Percentiles rank a stretch among this genome's conserved stretches.
These are phyloP conservation scores for Acidomyces sp. DNA, from an alignment of 495 filamentous ascomycete species.

Conservation along the genomic window DNA sequence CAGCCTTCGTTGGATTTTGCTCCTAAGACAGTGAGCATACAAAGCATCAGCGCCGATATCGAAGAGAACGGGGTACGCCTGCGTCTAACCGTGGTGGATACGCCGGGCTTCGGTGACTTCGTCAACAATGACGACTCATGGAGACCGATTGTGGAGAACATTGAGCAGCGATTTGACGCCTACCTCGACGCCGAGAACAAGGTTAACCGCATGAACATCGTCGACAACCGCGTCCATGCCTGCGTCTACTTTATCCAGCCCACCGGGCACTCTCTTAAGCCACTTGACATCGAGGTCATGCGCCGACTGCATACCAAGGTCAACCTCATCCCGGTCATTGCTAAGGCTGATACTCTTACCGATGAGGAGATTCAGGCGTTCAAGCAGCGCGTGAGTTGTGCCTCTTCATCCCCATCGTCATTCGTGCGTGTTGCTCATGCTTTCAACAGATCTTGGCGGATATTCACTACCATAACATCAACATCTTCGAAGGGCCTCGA, in stretches of 20 bases:
- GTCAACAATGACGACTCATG: slow-evolving; percentile 99
- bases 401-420: slow-evolving; percentile 7
- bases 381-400: slow-evolving; percentile 71
- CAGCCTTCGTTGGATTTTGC: slow-evolving; percentile 93
- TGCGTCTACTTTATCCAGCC: slow-evolving; percentile 99
- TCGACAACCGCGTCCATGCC: slow-evolving; percentile 96
- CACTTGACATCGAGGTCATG: slow-evolving; percentile 98
- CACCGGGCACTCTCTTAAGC: slow-evolving; percentile 98
- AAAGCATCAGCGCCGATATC: slow-evolving; percentile 96
- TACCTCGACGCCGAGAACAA: slow-evolving; percentile 99
- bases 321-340: slow-evolving; percentile 98
- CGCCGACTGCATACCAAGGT: slow-evolving; percentile 98
- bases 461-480: slow-evolving; percentile 89
- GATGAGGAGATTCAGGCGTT: slow-evolving; percentile 89
- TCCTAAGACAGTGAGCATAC: slow-evolving; percentile 96
- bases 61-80: slow-evolving; percentile 98
- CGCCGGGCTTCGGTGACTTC: slow-evolving; percentile 95
- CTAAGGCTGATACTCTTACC: slow-evolving; percentile 94
- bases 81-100: slow-evolving; percentile 92
- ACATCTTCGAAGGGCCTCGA: slow-evolving; percentile 96
- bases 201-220: slow-evolving; percentile 98
- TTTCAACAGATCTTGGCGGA: slow-evolving; percentile 75
- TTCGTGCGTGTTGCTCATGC: not conserved
- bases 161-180: slow-evolving; percentile 95
- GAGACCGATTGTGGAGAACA: slow-evolving; percentile 97